Percentiles rank a stretch among this genome's conserved stretches.
Evolutionary conservation across 176 grass and related monocot genomes (phyloP).

Genomic region (Zoysia pacifica): DNA sequence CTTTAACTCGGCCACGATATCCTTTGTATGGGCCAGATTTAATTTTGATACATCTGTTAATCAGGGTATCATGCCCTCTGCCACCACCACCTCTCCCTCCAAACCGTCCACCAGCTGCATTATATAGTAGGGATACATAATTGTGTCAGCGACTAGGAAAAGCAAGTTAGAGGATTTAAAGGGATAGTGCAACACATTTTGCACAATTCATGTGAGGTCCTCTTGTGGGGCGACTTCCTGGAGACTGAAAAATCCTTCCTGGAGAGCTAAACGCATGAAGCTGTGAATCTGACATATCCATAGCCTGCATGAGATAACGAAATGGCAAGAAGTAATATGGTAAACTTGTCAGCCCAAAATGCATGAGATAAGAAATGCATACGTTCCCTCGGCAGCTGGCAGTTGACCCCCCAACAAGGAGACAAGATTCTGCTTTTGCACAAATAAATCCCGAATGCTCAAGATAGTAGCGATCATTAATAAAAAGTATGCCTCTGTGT

Average conservation of each 20-base stretch:
- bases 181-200: not conserved
- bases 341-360: too few relatives aligned
- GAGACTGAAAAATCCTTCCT: constrained; percentile 25
- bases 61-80: constrained; percentile 63
- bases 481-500: constrained; percentile 59
- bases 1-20: constrained; percentile 74
- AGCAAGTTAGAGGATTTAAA: not conserved
- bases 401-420: constrained; percentile 65
- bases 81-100: constrained; percentile 55
- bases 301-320: constrained; percentile 37
- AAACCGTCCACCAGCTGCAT: constrained; percentile 51
- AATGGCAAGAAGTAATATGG: not conserved
- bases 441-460: constrained; percentile 92
- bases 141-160: constrained; percentile 1
- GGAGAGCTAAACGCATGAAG: constrained; percentile 57
- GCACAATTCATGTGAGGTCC: constrained; percentile 63
- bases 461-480: constrained; percentile 80
- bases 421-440: constrained; percentile 73
- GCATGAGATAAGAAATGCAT: not conserved
- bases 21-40: constrained; percentile 76
- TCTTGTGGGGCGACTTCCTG: constrained; percentile 36
- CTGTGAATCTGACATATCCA: constrained; percentile 46
- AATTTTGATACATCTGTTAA: constrained; percentile 74
- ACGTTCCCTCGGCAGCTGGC: constrained; percentile 39
- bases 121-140: constrained; percentile 3